Evolutionary conservation across 202 grass and related monocot species (phyloP).

Genomic region (Schoenoplectus triqueter): DNA sequence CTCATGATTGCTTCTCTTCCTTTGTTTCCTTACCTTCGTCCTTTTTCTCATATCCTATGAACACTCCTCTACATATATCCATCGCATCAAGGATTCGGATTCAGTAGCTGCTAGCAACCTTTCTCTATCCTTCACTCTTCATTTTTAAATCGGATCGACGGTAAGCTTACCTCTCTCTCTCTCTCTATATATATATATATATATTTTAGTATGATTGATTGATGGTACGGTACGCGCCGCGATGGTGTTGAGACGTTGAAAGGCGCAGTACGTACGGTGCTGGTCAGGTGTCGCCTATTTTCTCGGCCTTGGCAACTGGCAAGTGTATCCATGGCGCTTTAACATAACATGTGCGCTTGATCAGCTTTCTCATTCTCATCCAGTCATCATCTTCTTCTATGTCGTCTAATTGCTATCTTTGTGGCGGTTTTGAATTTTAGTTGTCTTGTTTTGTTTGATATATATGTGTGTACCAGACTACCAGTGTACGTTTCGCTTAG

Average conservation of each 20-base stretch:
- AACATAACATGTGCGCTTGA: too few relatives aligned
- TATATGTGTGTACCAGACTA: neutral
- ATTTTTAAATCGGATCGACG: neutral
- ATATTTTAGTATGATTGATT: slow-evolving; percentile 9
- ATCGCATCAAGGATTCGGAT: neutral
- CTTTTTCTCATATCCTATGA: slow-evolving; percentile 9
- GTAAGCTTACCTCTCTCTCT: slow-evolving; percentile 10
- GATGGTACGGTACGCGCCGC: slow-evolving; percentile 15
- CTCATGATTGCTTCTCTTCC: slow-evolving; percentile 41
- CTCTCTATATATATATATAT: neutral
- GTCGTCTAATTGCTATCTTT: neutral
- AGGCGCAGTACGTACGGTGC: neutral
- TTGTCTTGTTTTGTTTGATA: neutral
- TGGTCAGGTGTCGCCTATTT: too few relatives aligned
- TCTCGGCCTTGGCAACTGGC: too few relatives aligned
- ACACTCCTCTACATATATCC: neutral
- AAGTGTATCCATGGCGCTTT: too few relatives aligned
- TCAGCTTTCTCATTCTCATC: neutral
- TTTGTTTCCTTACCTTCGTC: slow-evolving; percentile 34
- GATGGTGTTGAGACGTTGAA: neutral
- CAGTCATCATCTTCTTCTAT: neutral
- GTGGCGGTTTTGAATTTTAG: neutral
- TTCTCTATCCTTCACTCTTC: neutral
- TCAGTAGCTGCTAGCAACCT: neutral
- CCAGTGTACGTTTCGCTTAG: neutral